phyloP scores from a whole-genome alignment of 2,329 filamentous ascomycete genomes.

The Fusarium sp. region DNA sequence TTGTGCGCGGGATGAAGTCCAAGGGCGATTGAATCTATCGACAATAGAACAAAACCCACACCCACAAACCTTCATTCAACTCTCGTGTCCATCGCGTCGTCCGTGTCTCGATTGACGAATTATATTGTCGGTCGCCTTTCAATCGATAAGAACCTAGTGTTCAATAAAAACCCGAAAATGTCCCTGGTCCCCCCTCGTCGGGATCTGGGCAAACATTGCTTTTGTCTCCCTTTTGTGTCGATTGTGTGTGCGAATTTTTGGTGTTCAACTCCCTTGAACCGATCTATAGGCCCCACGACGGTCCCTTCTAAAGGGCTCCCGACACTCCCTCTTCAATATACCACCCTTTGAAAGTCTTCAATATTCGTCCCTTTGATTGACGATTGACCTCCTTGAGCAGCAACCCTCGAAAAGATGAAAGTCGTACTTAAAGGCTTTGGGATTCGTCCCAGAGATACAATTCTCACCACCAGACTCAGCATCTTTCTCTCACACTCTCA shows the following conservation, averaged over 20 bases:
- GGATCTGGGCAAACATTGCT: constrained; percentile 17
- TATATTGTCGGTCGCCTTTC: neutral
- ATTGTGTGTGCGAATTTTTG: constrained; percentile 16
- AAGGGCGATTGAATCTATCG: constrained; percentile 11
- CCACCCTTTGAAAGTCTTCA: constrained; percentile 25
- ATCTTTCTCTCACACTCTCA: constrained; percentile 15
- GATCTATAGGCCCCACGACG: constrained; percentile 19
- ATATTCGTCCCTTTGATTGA: constrained; percentile 35
- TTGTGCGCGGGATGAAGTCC: neutral
- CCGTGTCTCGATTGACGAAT: neutral
- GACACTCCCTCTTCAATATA: constrained; percentile 28
- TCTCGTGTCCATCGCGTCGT: neutral
- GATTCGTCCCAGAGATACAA: constrained; percentile 14
- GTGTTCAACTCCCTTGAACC: constrained; percentile 22
- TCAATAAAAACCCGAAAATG: constrained; percentile 19
- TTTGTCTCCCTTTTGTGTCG: constrained; percentile 31
- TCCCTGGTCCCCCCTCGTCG: constrained; percentile 11
- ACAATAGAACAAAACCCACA: neutral
- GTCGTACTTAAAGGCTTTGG: constrained; percentile 37
- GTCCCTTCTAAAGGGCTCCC: constrained; percentile 13
- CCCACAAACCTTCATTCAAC: neutral
- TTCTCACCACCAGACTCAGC: constrained; percentile 40
- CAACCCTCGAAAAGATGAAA: constrained; percentile 39
- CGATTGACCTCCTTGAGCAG: constrained; percentile 9
- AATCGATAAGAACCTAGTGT: neutral